Evolutionary conservation across 1,284 basidiomycete species (phyloP).

Genomic region (Bothia castanella): DNA sequence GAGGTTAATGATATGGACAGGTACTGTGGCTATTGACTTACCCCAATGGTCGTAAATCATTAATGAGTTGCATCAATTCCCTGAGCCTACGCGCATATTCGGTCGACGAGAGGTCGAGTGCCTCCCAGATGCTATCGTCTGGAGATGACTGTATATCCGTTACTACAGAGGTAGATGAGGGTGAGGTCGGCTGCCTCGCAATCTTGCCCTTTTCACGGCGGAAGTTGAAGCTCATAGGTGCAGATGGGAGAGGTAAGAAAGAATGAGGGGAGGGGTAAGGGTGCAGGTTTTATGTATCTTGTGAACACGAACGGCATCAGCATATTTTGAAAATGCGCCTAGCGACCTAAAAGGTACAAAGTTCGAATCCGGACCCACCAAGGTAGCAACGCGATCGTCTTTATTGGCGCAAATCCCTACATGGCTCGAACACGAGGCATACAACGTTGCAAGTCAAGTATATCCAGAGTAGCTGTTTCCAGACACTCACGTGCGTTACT

Average conservation of each 20-base stretch:
- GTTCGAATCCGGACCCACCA: no score
- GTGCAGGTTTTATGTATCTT: slow-evolving; percentile 24
- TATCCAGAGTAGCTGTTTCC: no score
- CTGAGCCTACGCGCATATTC: slow-evolving; percentile 46
- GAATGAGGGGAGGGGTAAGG: not conserved
- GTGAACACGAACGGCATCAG: no score
- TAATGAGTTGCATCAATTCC: slow-evolving; percentile 45
- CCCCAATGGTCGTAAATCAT: slow-evolving; percentile 45
- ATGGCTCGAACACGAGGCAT: no score
- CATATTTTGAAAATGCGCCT: no score
- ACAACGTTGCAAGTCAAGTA: no score
- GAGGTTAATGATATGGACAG: not conserved
- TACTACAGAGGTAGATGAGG: not conserved
- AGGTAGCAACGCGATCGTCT: no score
- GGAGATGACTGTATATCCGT: slow-evolving; percentile 5
- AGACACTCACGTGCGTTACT: no score
- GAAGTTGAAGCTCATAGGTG: slow-evolving; percentile 11
- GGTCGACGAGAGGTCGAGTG: slow-evolving; percentile 26
- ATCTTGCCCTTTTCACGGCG: no score
- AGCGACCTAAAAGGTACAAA: no score
- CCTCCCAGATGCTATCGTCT: slow-evolving; percentile 14
- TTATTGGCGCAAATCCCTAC: no score
- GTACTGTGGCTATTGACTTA: slow-evolving; percentile 16
- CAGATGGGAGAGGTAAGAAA: not conserved
- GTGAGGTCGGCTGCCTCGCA: not conserved